phyloP scores from a whole-genome alignment of 495 filamentous ascomycete species.

The Paragyromitra xinjiangensis region DNA sequence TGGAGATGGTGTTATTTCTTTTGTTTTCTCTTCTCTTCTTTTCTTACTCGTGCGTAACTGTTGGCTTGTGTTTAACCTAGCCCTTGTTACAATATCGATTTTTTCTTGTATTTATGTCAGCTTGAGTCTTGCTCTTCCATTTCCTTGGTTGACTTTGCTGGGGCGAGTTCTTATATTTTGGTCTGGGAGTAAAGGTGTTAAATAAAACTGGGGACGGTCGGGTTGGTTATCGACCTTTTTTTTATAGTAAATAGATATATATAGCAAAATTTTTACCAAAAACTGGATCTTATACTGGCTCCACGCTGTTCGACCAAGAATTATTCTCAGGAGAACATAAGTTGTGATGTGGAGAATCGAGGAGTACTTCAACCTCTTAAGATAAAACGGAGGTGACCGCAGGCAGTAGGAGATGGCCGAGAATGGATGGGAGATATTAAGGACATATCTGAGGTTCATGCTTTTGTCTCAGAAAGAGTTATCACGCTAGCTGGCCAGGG shows the following conservation, averaged over 20 bases:
- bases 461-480: constrained; percentile 11
- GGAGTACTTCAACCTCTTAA: background rate
- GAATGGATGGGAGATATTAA: background rate
- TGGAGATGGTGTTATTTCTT: constrained; percentile 1
- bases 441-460: background rate
- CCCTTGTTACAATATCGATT: constrained; percentile 1
- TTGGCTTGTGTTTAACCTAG: constrained; percentile 1
- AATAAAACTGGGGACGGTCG: constrained; percentile 21
- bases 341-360: background rate
- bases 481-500: background rate
- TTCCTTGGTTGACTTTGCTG: constrained; percentile 14
- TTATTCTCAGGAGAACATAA: background rate
- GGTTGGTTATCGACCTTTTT: constrained; percentile 1
- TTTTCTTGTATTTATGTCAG: constrained; percentile 25
- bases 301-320: background rate
- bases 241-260: background rate
- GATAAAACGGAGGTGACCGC: background rate
- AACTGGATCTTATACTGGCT: background rate
- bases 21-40: constrained; percentile 12
- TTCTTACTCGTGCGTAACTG: constrained; percentile 6
- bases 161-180: background rate
- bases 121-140: constrained; percentile 16
- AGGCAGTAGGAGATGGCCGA: background rate
- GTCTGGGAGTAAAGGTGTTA: constrained; percentile 45
- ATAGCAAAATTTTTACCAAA: background rate